Evolutionary conservation across 208 protist species (phyloP).

Genomic region (Leishmania lainsoni): DNA sequence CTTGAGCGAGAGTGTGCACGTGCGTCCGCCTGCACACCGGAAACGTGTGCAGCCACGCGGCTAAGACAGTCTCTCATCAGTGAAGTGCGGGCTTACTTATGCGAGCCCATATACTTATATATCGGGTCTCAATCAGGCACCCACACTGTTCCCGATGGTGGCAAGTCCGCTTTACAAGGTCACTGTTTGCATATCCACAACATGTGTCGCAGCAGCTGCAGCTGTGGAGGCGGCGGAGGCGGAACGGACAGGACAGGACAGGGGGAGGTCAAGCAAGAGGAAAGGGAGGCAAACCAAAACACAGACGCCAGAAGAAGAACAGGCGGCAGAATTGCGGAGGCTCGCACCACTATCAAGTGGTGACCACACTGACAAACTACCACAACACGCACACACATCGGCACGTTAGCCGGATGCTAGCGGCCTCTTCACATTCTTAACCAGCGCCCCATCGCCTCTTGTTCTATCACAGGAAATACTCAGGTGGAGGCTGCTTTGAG

Average conservation of each 20-base stretch:
- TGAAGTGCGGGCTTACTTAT: not conserved
- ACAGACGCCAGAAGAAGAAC: not conserved
- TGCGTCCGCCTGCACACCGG: not conserved
- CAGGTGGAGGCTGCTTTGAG: conserved; percentile 84
- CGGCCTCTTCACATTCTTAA: not conserved
- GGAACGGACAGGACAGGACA: not conserved
- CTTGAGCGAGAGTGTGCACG: not conserved
- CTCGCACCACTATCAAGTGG: not conserved
- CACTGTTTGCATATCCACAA: not conserved
- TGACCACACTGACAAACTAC: not conserved
- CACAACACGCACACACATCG: not conserved
- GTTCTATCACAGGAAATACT: conserved; percentile 82
- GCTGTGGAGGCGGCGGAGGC: not conserved
- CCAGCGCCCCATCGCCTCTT: not conserved
- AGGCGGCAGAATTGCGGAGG: not conserved
- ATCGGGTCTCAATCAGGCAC: not conserved
- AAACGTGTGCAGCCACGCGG: not conserved
- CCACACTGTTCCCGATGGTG: not conserved
- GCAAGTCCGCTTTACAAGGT: not conserved
- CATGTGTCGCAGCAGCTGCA: not conserved
- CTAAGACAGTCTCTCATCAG: not conserved
- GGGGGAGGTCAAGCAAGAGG: not conserved
- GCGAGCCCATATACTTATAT: not conserved
- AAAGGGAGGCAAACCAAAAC: not conserved
- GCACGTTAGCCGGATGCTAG: not conserved